Evolutionary conservation across 805 yeast genomes (phyloP).

Genomic region (Saccharomycopsis sp.): DNA sequence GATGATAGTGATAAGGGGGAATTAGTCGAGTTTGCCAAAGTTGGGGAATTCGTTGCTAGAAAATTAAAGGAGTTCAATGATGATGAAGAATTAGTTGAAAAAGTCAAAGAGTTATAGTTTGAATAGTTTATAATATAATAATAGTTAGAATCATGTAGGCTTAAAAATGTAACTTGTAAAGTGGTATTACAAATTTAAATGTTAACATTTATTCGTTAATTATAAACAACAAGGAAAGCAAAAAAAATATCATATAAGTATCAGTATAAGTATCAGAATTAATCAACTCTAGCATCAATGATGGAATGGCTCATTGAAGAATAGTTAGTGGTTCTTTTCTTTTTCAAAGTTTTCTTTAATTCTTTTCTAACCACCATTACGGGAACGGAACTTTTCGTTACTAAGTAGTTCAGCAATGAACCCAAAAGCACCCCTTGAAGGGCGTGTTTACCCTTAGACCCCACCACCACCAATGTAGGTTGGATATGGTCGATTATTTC

Average conservation of each 20-base stretch:
- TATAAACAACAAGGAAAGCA: background rate
- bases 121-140: no score
- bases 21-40: constrained; percentile 49
- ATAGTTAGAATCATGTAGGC: no score
- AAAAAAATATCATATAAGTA: background rate
- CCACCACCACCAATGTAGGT: constrained; percentile 67
- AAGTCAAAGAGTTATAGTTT: no score
- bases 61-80: no score
- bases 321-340: constrained; percentile 46
- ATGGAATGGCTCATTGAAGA: constrained; percentile 38
- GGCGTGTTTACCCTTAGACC: constrained; percentile 65
- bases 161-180: no score
- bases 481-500: constrained; percentile 61
- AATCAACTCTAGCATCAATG: constrained; percentile 32
- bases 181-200: no score
- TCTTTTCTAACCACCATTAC: constrained; percentile 74
- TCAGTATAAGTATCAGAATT: background rate
- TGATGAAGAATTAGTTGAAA: no score
- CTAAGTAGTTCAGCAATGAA: constrained; percentile 60
- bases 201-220: no score
- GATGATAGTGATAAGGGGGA: constrained; percentile 83
- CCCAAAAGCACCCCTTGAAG: constrained; percentile 67
- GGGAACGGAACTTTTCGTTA: constrained; percentile 61
- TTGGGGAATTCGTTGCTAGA: no score
- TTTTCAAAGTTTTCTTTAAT: constrained; percentile 55